These are phyloP conservation scores for Microbotryum violaceum DNA, from an alignment of 1,284 basidiomycete genomes.

Conservation along the genomic window DNA sequence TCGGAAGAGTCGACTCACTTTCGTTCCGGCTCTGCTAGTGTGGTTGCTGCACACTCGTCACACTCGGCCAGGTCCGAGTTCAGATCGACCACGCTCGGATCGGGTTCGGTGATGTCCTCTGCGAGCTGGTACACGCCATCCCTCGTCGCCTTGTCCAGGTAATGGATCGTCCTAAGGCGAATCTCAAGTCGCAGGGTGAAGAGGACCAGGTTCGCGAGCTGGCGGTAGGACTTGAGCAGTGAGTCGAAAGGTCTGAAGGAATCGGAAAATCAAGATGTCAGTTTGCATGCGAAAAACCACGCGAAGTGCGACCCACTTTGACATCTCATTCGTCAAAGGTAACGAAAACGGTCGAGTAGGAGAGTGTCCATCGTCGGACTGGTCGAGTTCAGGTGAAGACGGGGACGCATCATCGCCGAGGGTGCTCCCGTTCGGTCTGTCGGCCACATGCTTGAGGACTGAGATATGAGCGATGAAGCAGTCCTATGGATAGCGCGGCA, in stretches of 20 bases:
- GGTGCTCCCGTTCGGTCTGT: constrained; percentile 16
- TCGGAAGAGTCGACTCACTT: constrained; percentile 47
- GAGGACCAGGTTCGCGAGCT: constrained; percentile 75
- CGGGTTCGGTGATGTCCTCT: constrained; percentile 78
- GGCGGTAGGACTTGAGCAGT: constrained; percentile 78
- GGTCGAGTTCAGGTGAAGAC: background rate
- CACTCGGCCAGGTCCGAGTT: constrained; percentile 71
- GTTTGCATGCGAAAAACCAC: background rate
- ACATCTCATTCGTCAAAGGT: constrained; percentile 78
- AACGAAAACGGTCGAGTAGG: constrained; percentile 45
- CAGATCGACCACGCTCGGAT: constrained; percentile 79
- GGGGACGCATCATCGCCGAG: background rate
- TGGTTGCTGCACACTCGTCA: constrained; percentile 60
- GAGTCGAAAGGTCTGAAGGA: constrained; percentile 72
- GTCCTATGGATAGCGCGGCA: constrained; percentile 1
- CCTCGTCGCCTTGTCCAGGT: constrained; percentile 52
- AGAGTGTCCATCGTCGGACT: constrained; percentile 29
- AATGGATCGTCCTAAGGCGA: constrained; percentile 73
- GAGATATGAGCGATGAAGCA: constrained; percentile 30
- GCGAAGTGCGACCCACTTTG: constrained; percentile 53
- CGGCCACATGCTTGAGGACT: constrained; percentile 10
- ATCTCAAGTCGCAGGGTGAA: constrained; percentile 85
- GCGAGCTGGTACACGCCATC: constrained; percentile 77
- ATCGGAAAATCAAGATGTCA: constrained; percentile 9
- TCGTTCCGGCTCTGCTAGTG: constrained; percentile 58